phyloP scores from a whole-genome alignment of 2,329 filamentous ascomycete genomes.

The Calonectria leucothoes region DNA sequence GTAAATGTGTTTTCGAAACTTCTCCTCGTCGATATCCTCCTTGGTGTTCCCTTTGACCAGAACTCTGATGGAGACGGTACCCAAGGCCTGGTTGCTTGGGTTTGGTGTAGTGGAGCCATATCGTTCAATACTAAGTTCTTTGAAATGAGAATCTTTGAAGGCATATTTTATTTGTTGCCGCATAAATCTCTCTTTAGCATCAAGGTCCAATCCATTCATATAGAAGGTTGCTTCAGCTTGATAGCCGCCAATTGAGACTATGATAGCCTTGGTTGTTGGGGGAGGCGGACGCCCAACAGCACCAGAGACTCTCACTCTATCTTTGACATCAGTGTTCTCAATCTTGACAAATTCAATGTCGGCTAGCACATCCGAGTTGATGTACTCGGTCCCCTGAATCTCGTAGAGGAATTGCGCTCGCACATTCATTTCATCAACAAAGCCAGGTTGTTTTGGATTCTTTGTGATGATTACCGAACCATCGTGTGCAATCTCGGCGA shows the following conservation, averaged over 20 bases:
- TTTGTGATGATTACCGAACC: constrained; percentile 16
- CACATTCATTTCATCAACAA: constrained; percentile 13
- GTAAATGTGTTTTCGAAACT: constrained; percentile 14
- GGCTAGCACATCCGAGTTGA: constrained; percentile 16
- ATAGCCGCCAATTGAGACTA: constrained; percentile 13
- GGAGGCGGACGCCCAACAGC: constrained; percentile 6
- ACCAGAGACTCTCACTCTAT: not conserved
- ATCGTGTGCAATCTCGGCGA: constrained; percentile 15
- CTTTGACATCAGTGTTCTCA: not conserved
- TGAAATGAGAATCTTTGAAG: constrained; percentile 9
- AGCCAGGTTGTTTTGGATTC: constrained; percentile 5
- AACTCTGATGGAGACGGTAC: constrained; percentile 12
- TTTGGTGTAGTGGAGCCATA: not conserved
- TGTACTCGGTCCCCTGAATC: constrained; percentile 16
- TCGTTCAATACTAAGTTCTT: constrained; percentile 17
- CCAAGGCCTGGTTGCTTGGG: constrained; percentile 6
- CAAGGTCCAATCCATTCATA: constrained; percentile 18
- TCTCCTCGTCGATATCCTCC: constrained; percentile 4
- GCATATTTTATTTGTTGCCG: constrained; percentile 14
- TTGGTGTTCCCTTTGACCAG: constrained; percentile 9
- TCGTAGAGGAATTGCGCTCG: constrained; percentile 19
- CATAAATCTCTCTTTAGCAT: constrained; percentile 22
- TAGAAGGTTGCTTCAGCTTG: constrained; percentile 20
- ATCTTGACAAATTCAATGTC: constrained; percentile 6
- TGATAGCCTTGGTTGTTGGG: constrained; percentile 13